Conservation (phyloP, 306 rosid genomes). For the Acacia crassicarpa region DNA sequence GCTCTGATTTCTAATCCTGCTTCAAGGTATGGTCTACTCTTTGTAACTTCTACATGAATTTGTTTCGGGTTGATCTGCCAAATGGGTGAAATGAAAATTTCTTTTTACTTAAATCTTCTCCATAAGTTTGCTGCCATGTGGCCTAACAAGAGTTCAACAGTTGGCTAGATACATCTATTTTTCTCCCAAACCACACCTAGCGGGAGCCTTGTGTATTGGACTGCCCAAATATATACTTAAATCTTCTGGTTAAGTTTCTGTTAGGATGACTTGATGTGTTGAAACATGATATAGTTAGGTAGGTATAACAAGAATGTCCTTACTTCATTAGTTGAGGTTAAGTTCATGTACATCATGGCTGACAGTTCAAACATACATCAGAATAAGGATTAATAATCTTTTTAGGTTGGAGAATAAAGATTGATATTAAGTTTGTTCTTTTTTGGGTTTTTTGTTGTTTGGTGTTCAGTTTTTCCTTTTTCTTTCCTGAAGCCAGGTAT, state of each 20-base stretch:
- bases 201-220: no score
- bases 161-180: no score
- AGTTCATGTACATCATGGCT: neutral
- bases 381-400: constrained; percentile 3
- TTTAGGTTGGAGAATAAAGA: neutral
- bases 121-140: constrained; percentile 6
- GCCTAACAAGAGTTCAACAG: no score
- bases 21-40: constrained; percentile 51
- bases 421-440: constrained; percentile 19
- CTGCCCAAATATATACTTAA: neutral
- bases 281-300: constrained; percentile 6
- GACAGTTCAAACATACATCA: neutral
- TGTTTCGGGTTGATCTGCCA: constrained; percentile 7
- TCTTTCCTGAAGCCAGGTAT: constrained; percentile 66
- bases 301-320: constrained; percentile 13
- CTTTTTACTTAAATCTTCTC: constrained; percentile 10
- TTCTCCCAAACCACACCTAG: no score
- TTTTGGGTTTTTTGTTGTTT: neutral
- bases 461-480: constrained; percentile 43
- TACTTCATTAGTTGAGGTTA: constrained; percentile 23
- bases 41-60: neutral
- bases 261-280: constrained; percentile 12
- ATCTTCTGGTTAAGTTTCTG: constrained; percentile 11
- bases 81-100: neutral
- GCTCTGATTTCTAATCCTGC: constrained; percentile 65